Base-by-base conservation (phyloP, 371 early-diverging fungal species). In the Circinella minor region DNA sequence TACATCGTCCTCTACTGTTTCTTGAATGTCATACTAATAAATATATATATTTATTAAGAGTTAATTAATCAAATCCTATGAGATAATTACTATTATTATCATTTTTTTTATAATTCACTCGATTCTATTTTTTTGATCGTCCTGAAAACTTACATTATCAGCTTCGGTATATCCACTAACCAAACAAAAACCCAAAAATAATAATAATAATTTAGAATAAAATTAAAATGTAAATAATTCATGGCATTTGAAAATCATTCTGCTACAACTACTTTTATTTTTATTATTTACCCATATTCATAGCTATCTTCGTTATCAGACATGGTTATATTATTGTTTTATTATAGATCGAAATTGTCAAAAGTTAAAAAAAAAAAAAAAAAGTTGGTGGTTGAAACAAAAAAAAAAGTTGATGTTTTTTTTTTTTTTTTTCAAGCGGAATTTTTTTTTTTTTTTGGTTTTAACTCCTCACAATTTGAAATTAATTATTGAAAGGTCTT, bases 291-390 rank as follows among this genome's bases (percentile, higher is more conserved):
- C 49, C 61, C 67, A 43, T 71, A 65, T 20, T 71, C 66, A 43
- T 47, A 46, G n/a, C 49, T 66, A 17, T 71, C 61, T 43, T 71
- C 71, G 71, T 65, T 59, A 62, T 69, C 69, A 20, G 69, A 69
- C 69, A 69, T 69, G 39, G 48, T 65, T 61, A 15, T 51, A 51
- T 51, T 17, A 43, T 43, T 0, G 27, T 27, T 27, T 43, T 43
- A 43, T 11, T 43, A 43, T 43, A 51, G 51, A 51, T 51, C 51
- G 51, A 51, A 51, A 51, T 13, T 7, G 51, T 51, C 51, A 51
- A 51, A n/a, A 27, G 27, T 27, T 27, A 27, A 27, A 51, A 51
- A 51, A 51, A 51, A 51, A 51, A 51, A 51, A n/a, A 51, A 51
- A 51, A 51, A 51, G 3, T 13, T 51, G 51, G 8, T 51, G 43